Conservation (phyloP, 495 filamentous ascomycete species). For the Eremomyces bilateralis region DNA sequence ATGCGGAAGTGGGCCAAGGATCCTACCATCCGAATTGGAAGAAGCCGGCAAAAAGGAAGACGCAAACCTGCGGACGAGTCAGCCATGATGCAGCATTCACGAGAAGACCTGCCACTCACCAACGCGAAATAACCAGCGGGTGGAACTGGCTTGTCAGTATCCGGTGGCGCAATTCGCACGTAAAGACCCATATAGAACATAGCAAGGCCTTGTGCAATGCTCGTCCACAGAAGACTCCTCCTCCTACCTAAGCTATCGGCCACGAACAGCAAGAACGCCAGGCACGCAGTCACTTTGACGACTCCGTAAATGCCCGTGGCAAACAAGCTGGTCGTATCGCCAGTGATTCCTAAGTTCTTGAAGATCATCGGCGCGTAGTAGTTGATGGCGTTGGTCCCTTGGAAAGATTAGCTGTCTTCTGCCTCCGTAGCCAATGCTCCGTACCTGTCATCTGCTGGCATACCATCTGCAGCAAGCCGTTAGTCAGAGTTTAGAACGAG, state of each 20-base stretch:
- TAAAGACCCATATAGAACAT: conserved; percentile 13
- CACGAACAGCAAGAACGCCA: conserved; percentile 9
- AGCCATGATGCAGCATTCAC: too few species aligned
- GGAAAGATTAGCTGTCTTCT: too few species aligned
- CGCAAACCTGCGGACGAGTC: conserved; percentile 21
- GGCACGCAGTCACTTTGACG: conserved; percentile 9
- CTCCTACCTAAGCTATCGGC: conserved; percentile 8
- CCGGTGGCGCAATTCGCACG: conserved; percentile 6
- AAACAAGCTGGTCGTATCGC: conserved; percentile 9
- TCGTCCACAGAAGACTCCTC: conserved; percentile 5
- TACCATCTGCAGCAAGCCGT: too few species aligned
- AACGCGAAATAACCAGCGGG: conserved; percentile 43
- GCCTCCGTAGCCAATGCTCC: too few species aligned
- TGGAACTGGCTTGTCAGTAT: conserved; percentile 21
- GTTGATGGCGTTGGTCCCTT: too few species aligned
- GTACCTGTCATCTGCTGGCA: conserved; percentile 52
- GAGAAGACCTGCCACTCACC: conserved; percentile 17
- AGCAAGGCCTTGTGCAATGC: conserved; percentile 10
- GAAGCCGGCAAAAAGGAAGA: conserved; percentile 54
- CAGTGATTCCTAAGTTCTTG: conserved; percentile 11
- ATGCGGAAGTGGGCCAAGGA: neutral
- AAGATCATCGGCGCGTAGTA: conserved; percentile 47
- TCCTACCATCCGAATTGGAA: conserved; percentile 11
- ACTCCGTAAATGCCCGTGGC: conserved; percentile 13
- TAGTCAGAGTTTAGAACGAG: too few species aligned